Evolutionary conservation across 176 grass and related monocot species (phyloP).

Genomic region (Hordeum vulgare): MorexV3_pseudomolecules_assembly NC_058522.1:567698469-567698968

Average conservation of each 20-base stretch:
- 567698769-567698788: not conserved
- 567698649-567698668: too few species aligned
- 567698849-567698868: not conserved
- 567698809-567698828: not conserved
- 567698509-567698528: too few species aligned
- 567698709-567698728: not conserved
- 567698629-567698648: too few species aligned
- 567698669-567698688: not conserved
- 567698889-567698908: not conserved
- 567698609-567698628: too few species aligned
- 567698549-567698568: too few species aligned
- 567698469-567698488: too few species aligned
- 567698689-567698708: not conserved
- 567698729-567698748: not conserved
- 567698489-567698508: too few species aligned
- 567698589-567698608: too few species aligned
- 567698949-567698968: not conserved
- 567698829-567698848: not conserved
- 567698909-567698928: not conserved
- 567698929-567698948: not conserved
- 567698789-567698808: not conserved
- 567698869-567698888: not conserved
- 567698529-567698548: too few species aligned
- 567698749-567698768: not conserved
- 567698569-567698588: too few species aligned